Conservation (phyloP, 208 protist genomes). For the Leishmania turanica region DNA sequence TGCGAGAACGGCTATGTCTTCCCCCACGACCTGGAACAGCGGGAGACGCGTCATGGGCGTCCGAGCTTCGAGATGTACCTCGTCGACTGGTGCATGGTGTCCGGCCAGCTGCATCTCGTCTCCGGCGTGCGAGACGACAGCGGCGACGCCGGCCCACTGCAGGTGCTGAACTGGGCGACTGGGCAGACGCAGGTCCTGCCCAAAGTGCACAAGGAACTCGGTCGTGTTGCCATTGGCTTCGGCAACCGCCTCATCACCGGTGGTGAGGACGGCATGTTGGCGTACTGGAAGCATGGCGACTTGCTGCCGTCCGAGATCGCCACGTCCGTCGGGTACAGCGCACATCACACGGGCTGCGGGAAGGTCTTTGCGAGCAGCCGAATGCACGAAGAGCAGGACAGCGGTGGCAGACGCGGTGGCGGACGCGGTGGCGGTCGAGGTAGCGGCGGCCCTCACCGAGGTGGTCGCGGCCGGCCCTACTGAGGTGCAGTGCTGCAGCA, state of each 20-base stretch:
- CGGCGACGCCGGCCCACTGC: conserved; percentile 67
- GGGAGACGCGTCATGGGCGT: conserved; percentile 44
- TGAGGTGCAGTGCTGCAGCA: conserved; percentile 1
- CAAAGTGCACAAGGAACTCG: conserved; percentile 61
- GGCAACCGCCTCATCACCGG: conserved; percentile 76
- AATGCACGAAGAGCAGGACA: not conserved
- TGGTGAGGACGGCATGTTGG: conserved; percentile 81
- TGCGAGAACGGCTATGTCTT: conserved; percentile 87
- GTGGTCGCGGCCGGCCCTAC: conserved; percentile 30
- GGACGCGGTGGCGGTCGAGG: conserved; percentile 25
- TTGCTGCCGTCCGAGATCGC: conserved; percentile 27
- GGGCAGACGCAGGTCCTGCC: conserved; percentile 28
- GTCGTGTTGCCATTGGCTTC: conserved; percentile 70
- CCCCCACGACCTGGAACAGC: conserved; percentile 59
- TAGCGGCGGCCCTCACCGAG: conserved; percentile 19
- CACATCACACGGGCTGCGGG: conserved; percentile 24
- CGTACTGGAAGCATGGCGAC: conserved; percentile 58
- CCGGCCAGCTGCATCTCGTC: conserved; percentile 52
- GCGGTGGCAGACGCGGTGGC: conserved; percentile 15
- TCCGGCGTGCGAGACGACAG: conserved; percentile 72
- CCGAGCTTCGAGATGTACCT: conserved; percentile 72
- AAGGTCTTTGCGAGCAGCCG: conserved; percentile 22
- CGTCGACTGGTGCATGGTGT: conserved; percentile 73
- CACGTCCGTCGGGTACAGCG: conserved; percentile 27
- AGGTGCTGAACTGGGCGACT: conserved; percentile 51